Evolutionary conservation across 2,329 filamentous ascomycete species (phyloP), one percentile per base, ranked within the genome.

Genomic region (Thielaviopsis populi): DNA sequence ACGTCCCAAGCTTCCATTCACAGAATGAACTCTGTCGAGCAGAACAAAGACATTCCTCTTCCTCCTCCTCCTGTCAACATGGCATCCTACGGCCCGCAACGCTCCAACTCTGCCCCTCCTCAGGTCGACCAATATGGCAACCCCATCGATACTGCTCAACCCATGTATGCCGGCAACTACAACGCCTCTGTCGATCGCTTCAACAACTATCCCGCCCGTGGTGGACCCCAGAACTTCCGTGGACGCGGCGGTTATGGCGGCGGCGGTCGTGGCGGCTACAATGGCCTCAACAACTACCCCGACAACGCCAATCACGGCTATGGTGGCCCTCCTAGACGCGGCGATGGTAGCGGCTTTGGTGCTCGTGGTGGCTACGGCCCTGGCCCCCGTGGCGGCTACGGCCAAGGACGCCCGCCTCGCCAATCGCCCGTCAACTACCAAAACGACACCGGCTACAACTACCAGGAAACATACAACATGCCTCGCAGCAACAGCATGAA

Each of bases 91-190:
- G 71, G 61, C 41, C 72, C 72, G 19, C 73, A 69, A 68, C 74
- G 73, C 70, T 78, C 74, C 69, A 73, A 69, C 61, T 79, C 79
- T 43, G 69, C 71, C 50, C 70, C 68, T 54, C 65, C 71, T 15
- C 69, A 72, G 15, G 74, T 74, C 15, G 87, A 90, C 68, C 83
- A 84, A 67, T 89, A 87, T 68, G 85, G 84, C 53, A 87, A 87
- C 69, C 75, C 77, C 10, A 73, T 80, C 48, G 74, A 56, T 11
- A 50, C 43, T 13, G 41, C 22, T 30, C 56, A 61, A 15, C 19
- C 24, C 30, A 60, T 61, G 63, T 33, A 61, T 30, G 37, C 60
- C 3, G 48, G 37, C 11, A 63, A 59, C 22, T 46, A 62, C 15
- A 63, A 63, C 2, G 77, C 75, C 59, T 81, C 77, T 8, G 72